phyloP scores from a whole-genome alignment of 257 asterid species.

The Handroanthus guayacan region DNA sequence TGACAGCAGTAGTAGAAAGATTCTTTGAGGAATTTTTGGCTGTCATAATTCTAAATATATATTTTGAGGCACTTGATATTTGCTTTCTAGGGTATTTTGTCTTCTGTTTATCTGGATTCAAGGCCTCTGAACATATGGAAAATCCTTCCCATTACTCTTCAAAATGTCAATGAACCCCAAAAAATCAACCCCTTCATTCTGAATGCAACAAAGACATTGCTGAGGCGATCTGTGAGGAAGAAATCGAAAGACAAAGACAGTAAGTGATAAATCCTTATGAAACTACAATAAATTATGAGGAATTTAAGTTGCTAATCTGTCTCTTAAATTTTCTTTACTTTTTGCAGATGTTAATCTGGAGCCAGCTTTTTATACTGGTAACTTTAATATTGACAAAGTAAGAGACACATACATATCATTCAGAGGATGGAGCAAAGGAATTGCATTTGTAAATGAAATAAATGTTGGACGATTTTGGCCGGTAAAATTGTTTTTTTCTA shows the following conservation, averaged over 20 bases:
- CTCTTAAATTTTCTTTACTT: background rate
- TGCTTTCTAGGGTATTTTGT: slow-evolving; percentile 81
- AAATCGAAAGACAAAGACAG: slow-evolving; percentile 43
- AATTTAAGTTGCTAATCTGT: background rate
- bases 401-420: slow-evolving; percentile 83
- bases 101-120: slow-evolving; percentile 73
- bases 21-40: no score
- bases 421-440: slow-evolving; percentile 90
- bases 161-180: slow-evolving; percentile 59
- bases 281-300: slow-evolving; percentile 8
- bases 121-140: slow-evolving; percentile 75
- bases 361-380: slow-evolving; percentile 80
- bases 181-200: slow-evolving; percentile 47
- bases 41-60: no score
- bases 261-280: slow-evolving; percentile 41
- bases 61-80: background rate
- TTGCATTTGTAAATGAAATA: slow-evolving; percentile 73
- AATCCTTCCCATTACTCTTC: slow-evolving; percentile 73
- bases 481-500: slow-evolving; percentile 46
- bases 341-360: slow-evolving; percentile 53
- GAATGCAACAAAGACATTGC: slow-evolving; percentile 34
- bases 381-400: slow-evolving; percentile 58
- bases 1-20: no score
- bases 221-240: slow-evolving; percentile 36
- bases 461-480: slow-evolving; percentile 95